Evolutionary conservation across 306 rosid species (phyloP).

Genomic region (Quercus berberidifolia): DNA sequence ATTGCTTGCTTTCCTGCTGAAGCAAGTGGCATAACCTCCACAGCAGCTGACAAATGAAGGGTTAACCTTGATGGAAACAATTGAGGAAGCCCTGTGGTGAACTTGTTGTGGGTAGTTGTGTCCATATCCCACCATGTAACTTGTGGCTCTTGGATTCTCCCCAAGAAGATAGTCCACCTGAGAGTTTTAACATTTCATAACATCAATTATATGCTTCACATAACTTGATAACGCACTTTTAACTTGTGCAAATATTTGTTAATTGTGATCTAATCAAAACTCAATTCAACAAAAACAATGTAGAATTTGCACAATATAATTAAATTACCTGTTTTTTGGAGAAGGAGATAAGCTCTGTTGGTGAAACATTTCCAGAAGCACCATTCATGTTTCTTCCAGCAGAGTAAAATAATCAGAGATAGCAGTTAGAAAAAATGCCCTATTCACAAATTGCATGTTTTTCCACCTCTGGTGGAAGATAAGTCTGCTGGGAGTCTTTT

Average conservation of each 20-base stretch:
- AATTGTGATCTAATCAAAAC: too few species aligned
- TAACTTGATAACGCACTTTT: too few species aligned
- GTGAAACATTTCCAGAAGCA: constrained; percentile 56
- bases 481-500: constrained; percentile 89
- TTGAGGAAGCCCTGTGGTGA: constrained; percentile 92
- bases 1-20: constrained; percentile 61
- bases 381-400: constrained; percentile 45
- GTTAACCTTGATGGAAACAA: constrained; percentile 76
- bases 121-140: constrained; percentile 96
- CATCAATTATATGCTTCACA: too few species aligned
- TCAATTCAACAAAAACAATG: too few species aligned
- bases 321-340: constrained; percentile 71
- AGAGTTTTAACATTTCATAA: constrained; percentile 5
- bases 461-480: constrained; percentile 92
- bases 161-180: constrained; percentile 94
- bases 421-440: constrained; percentile 70
- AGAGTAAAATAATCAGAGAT: constrained; percentile 79
- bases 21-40: constrained; percentile 95
- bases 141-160: constrained; percentile 91
- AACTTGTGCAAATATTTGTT: too few species aligned
- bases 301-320: too few species aligned
- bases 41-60: constrained; percentile 77
- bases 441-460: constrained; percentile 87
- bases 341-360: constrained; percentile 56
- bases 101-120: constrained; percentile 71